Evolutionary conservation across 148 eudicot genomes (phyloP).

Genomic region (Vaccinium corymbosum): DNA sequence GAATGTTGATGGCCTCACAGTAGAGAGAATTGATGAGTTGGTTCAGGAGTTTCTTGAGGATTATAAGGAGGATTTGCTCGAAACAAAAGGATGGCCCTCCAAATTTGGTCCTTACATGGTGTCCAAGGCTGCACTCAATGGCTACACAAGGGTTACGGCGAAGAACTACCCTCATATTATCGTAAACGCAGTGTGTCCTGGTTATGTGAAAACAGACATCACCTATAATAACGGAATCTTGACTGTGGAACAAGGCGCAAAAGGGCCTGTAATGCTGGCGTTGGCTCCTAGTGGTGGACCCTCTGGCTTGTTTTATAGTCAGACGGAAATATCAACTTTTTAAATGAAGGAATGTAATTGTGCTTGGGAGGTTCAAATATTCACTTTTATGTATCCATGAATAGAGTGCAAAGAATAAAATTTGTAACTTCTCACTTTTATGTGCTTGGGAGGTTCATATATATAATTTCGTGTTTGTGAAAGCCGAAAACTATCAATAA

Average conservation of each 20-base stretch:
- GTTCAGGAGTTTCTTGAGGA: conserved; percentile 28
- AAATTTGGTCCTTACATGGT: conserved; percentile 10
- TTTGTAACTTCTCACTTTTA: background rate
- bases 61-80: conserved; percentile 19
- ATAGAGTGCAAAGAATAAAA: background rate
- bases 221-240: background rate
- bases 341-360: background rate
- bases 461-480: too few species aligned
- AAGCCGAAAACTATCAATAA: too few species aligned
- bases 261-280: conserved; percentile 4
- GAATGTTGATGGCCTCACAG: conserved; percentile 30
- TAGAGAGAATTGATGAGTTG: conserved; percentile 32
- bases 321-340: background rate
- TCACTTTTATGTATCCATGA: background rate
- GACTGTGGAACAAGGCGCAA: conserved; percentile 17
- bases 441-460: too few species aligned
- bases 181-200: conserved; percentile 13
- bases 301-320: conserved; percentile 5
- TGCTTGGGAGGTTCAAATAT: background rate
- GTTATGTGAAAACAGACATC: conserved; percentile 7
- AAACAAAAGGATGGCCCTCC: conserved; percentile 24
- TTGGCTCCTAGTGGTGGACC: background rate
- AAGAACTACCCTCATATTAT: background rate
- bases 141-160: conserved; percentile 11
- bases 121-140: conserved; percentile 21